Base-by-base conservation (phyloP, 2,329 filamentous ascomycete species). In the Ascocoryne sarcoides region DNA sequence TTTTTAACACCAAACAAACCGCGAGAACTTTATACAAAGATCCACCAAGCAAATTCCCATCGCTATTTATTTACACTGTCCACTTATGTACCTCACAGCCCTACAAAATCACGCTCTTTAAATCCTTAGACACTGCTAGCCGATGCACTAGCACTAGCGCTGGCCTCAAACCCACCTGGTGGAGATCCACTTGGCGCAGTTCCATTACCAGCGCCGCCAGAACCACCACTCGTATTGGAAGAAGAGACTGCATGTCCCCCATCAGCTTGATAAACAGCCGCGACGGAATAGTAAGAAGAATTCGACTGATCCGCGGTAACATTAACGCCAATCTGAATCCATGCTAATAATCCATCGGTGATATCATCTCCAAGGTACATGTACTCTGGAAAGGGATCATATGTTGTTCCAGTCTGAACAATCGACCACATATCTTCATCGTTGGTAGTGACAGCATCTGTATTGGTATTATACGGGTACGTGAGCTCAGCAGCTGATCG, bases 311-410 rank as follows among this genome's bases (percentile, higher is more conserved):
- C 49, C n/a, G 58, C 48, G 2, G 55, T 57, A 3, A 54, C 32
- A 45, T 69, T 62, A 18, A 73, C 61, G 10, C 64, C 68, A 23
- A 72, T 54, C 1, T 62, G 60, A 44, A 73, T 69, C 69, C 69
- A 73, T 12, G 60, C 67, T 36, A 73, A 57, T 18, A 73, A 46
- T 20, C 70, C 70, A 40, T 72, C 68, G 0, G 52, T 46, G 9
- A 69, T 51, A 18, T 60, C 55, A 16, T 73, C 66, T 1, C 73
- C 71, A 2, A 78, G 62, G 9, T 68, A 62, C 5, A 70, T 64
- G 44, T 73, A 75, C 50, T 76, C 65, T 38, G 73, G 59, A 50
- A 75, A 64, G 1, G 73, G 74, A 50, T 73, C 70, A 34, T 65
- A 64, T 4, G 61, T 64, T 20, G 64, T 66, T 12, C 66, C 67